phyloP scores from a whole-genome alignment of 2,329 filamentous ascomycete genomes.

The Aaosphaeria pasadenensis region DNA sequence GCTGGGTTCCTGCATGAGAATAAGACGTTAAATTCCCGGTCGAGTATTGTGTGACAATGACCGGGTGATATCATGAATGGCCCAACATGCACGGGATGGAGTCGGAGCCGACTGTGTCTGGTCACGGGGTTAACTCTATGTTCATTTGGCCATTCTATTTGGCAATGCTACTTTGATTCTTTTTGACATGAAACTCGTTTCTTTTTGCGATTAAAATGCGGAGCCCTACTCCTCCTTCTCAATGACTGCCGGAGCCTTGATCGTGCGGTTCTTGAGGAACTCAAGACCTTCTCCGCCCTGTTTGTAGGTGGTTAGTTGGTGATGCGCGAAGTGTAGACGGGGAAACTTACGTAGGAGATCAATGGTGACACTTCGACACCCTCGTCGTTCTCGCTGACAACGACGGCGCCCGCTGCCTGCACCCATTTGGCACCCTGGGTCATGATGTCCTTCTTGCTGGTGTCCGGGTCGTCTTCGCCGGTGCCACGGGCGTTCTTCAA shows the following conservation, averaged over 20 bases:
- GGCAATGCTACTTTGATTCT: too few species aligned
- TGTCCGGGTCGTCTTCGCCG: conserved; percentile 90
- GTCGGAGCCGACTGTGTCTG: too few species aligned
- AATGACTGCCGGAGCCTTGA: conserved; percentile 63
- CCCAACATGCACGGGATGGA: too few species aligned
- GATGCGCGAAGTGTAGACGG: too few species aligned
- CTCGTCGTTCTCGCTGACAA: conserved; percentile 59
- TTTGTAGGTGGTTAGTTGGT: conserved; percentile 4
- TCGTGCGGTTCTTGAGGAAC: conserved; percentile 57
- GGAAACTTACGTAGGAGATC: conserved; percentile 86
- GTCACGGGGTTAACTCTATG: too few species aligned
- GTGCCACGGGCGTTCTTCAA: conserved; percentile 85
- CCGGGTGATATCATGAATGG: neutral
- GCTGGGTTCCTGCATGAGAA: conserved; percentile 7
- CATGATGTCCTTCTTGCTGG: conserved; percentile 88
- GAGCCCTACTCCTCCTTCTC: conserved; percentile 48
- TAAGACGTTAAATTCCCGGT: neutral
- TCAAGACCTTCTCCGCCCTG: conserved; percentile 62
- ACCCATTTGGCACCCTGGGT: conserved; percentile 85
- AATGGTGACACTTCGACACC: conserved; percentile 90
- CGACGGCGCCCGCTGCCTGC: conserved; percentile 70
- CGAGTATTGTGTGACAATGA: neutral
- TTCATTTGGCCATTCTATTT: too few species aligned
- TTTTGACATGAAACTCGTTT: neutral
- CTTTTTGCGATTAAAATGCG: neutral